A percentile compares a stretch with the other conserved stretches of the same genome.
Conservation (phyloP, 2,329 filamentous ascomycete species). For the Pleurostoma richardsiae region DNA sequence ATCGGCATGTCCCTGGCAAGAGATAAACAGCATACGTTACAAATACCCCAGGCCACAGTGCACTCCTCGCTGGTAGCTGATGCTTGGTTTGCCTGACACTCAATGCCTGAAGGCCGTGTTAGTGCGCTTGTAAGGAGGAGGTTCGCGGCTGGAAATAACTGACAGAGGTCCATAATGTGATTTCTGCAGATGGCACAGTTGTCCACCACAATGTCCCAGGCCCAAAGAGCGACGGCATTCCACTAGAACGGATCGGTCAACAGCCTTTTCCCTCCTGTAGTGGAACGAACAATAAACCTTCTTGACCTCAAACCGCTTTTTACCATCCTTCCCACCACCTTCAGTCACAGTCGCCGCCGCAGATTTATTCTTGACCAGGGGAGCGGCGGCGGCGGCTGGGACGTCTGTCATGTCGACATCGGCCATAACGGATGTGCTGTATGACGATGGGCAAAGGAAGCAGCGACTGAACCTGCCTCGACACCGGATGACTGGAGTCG, state of each 20-base stretch:
- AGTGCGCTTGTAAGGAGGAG: not conserved
- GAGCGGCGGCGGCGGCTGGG: slow-evolving; percentile 41
- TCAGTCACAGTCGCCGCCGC: slow-evolving; percentile 30
- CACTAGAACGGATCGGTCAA: slow-evolving; percentile 52
- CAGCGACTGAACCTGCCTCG: no score
- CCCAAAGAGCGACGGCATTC: slow-evolving; percentile 98
- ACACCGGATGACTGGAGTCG: no score
- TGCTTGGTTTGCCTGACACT: slow-evolving; percentile 97
- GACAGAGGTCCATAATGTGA: slow-evolving; percentile 99
- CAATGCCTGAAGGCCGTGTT: slow-evolving; percentile 61
- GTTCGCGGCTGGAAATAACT: slow-evolving; percentile 21
- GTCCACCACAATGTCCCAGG: slow-evolving; percentile 98
- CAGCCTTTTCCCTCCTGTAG: slow-evolving; percentile 2
- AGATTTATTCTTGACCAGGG: slow-evolving; percentile 49
- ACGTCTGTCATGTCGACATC: slow-evolving; percentile 97
- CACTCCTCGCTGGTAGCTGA: slow-evolving; percentile 97
- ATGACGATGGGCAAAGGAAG: not conserved
- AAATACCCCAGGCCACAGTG: slow-evolving; percentile 98
- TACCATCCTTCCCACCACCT: slow-evolving; percentile 58
- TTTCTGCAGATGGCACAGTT: slow-evolving; percentile 99
- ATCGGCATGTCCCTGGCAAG: no score
- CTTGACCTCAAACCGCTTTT: slow-evolving; percentile 98
- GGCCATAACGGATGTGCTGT: slow-evolving; percentile 56
- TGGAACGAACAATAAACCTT: slow-evolving; percentile 59
- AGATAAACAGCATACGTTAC: slow-evolving; percentile 65